Conservation (phyloP, 441 rosid genomes). For the Erysimum pusillum region DNA sequence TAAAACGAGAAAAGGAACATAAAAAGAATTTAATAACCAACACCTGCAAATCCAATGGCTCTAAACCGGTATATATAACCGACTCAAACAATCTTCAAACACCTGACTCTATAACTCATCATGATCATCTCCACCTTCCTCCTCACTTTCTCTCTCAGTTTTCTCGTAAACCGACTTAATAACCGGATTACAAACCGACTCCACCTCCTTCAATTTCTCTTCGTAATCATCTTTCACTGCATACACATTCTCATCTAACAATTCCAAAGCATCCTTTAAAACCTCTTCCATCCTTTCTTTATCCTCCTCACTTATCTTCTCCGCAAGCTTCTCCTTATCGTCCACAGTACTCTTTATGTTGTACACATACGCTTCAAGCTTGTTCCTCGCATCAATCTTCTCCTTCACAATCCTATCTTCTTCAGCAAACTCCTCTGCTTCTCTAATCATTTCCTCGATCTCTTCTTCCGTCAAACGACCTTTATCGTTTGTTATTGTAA, state of each 20-base stretch:
- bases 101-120: constrained; percentile 53
- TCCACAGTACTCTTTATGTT: constrained; percentile 57
- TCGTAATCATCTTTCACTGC: constrained; percentile 65
- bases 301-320: constrained; percentile 57
- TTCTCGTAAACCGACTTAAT: constrained; percentile 59
- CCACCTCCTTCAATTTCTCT: constrained; percentile 64
- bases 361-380: constrained; percentile 60
- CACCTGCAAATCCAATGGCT: constrained; percentile 8
- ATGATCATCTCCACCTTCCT: constrained; percentile 46
- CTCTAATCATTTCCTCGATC: constrained; percentile 64
- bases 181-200: constrained; percentile 61
- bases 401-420: constrained; percentile 60
- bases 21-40: neutral
- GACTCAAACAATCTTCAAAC: neutral
- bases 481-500: constrained; percentile 61
- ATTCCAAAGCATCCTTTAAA: constrained; percentile 58
- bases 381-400: constrained; percentile 64
- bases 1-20: neutral
- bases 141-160: constrained; percentile 37
- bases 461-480: constrained; percentile 67
- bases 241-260: constrained; percentile 66
- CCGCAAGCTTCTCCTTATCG: constrained; percentile 54
- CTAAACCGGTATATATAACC: constrained; percentile 6
- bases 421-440: constrained; percentile 66
- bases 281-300: constrained; percentile 55